phyloP scores from a whole-genome alignment of 2,329 filamentous ascomycete genomes.

The Cladosporium sp. region DNA sequence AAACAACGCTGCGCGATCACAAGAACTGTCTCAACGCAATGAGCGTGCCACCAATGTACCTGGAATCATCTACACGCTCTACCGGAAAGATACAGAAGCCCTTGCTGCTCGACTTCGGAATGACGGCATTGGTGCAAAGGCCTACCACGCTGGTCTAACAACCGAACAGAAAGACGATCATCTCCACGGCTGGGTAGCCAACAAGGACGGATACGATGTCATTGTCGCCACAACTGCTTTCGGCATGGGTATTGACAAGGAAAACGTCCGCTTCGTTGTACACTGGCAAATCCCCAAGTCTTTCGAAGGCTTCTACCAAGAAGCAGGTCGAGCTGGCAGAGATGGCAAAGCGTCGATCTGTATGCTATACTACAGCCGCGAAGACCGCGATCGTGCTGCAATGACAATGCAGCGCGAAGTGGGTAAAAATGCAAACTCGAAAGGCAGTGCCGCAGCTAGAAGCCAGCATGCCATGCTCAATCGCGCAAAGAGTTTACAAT shows the following conservation, averaged over 20 bases:
- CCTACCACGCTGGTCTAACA: constrained; percentile 66
- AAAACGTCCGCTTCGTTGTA: constrained; percentile 87
- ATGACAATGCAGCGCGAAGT: constrained; percentile 45
- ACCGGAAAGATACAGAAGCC: constrained; percentile 67
- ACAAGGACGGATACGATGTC: constrained; percentile 74
- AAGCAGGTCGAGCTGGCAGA: constrained; percentile 84
- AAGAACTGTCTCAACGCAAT: constrained; percentile 51
- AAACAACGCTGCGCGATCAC: constrained; percentile 50
- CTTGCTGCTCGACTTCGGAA: constrained; percentile 61
- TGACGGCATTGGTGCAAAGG: constrained; percentile 67
- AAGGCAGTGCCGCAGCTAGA: constrained; percentile 42
- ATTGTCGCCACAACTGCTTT: constrained; percentile 95
- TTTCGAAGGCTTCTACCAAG: constrained; percentile 94
- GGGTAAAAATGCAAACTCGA: constrained; percentile 30
- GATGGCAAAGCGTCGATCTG: constrained; percentile 84
- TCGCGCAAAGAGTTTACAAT: constrained; percentile 41
- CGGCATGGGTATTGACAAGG: constrained; percentile 96
- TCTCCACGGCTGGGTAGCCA: constrained; percentile 65
- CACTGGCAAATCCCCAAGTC: constrained; percentile 93
- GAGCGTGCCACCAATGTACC: constrained; percentile 59
- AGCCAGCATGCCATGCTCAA: constrained; percentile 37
- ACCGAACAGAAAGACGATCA: constrained; percentile 65
- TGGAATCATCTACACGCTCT: constrained; percentile 77
- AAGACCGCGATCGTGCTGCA: constrained; percentile 73
- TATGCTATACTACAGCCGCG: constrained; percentile 84